phyloP scores from a whole-genome alignment of 768 basidiomycete genomes.

The Phallus indusiatus region DNA sequence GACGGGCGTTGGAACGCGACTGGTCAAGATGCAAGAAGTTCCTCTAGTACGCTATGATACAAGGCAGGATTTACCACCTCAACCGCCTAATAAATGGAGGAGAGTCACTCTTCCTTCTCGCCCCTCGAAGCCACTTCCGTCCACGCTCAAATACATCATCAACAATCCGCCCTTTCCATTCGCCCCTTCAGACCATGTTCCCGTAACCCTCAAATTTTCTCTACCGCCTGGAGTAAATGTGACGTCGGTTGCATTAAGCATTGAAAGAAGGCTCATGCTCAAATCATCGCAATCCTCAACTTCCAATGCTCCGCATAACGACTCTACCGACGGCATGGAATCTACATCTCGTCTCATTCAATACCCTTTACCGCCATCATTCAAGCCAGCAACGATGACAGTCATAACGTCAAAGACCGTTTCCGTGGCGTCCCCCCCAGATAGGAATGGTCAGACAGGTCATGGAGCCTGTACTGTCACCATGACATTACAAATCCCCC shows the following conservation, averaged over 20 bases:
- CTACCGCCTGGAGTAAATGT: conserved; percentile 51
- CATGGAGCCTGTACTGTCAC: conserved; percentile 45
- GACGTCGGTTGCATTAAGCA: conserved; percentile 51
- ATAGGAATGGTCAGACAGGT: conserved; percentile 32
- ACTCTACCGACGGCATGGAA: not conserved
- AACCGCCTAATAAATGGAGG: conserved; percentile 5
- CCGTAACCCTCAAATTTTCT: conserved; percentile 53
- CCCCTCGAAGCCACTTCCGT: conserved; percentile 24
- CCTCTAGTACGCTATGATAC: conserved; percentile 62
- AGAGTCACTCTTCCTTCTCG: conserved; percentile 24
- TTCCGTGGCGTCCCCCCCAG: conserved; percentile 37
- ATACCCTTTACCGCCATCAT: conserved; percentile 11
- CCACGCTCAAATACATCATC: conserved; percentile 45
- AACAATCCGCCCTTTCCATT: conserved; percentile 47
- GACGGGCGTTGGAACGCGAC: conserved; percentile 55
- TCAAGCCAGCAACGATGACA: not conserved
- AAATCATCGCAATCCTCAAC: conserved; percentile 23
- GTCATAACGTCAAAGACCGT: conserved; percentile 12
- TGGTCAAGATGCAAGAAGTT: conserved; percentile 63
- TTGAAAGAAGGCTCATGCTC: conserved; percentile 66
- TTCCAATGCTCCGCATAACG: not conserved
- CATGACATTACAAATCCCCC: conserved; percentile 65
- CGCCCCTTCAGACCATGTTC: conserved; percentile 64
- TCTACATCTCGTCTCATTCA: conserved; percentile 8
- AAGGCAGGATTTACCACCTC: conserved; percentile 27